phyloP scores from a whole-genome alignment of 768 basidiomycete genomes.

The Sporobolomyces roseus region DNA sequence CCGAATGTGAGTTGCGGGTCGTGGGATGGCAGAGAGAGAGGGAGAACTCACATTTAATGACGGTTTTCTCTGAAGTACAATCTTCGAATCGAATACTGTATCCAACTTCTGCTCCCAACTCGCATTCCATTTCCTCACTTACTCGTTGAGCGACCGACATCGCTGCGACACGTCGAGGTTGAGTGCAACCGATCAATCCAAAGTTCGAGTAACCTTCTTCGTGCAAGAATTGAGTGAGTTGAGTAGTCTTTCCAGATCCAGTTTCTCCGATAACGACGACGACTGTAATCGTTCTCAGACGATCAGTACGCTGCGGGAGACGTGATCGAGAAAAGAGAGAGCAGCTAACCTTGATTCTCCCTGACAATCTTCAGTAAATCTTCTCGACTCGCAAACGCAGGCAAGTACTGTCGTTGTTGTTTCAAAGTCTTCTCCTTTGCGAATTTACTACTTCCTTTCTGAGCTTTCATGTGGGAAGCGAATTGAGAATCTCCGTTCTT shows the following conservation, averaged over 20 bases:
- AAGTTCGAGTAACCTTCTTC: conserved; percentile 90
- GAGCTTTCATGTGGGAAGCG: conserved; percentile 67
- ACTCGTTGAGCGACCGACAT: conserved; percentile 99
- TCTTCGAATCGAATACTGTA: conserved; percentile 99
- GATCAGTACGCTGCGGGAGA: neutral
- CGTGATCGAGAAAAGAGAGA: neutral
- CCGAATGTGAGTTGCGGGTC: neutral
- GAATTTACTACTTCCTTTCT: conserved; percentile 15
- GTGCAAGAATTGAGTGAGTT: conserved; percentile 88
- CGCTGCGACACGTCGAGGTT: conserved; percentile 95
- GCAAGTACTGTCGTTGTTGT: conserved; percentile 92
- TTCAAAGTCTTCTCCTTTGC: conserved; percentile 67
- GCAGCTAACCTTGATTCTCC: conserved; percentile 80
- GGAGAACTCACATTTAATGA: conserved; percentile 78
- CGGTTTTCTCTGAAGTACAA: conserved; percentile 87
- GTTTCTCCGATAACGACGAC: conserved; percentile 97
- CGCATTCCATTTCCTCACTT: conserved; percentile 98
- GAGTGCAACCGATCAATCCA: conserved; percentile 93
- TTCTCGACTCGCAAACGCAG: conserved; percentile 94
- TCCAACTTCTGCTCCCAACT: conserved; percentile 83
- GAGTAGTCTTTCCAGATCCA: conserved; percentile 98
- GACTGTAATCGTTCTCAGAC: conserved; percentile 58
- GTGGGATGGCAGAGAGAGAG: neutral
- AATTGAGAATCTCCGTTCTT: conserved; percentile 96
- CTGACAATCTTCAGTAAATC: conserved; percentile 80